Percentiles rank a stretch among this genome's conserved stretches.
phyloP scores from a whole-genome alignment of 192 early-diverging fungal genomes.

The Podila epigama region DNA sequence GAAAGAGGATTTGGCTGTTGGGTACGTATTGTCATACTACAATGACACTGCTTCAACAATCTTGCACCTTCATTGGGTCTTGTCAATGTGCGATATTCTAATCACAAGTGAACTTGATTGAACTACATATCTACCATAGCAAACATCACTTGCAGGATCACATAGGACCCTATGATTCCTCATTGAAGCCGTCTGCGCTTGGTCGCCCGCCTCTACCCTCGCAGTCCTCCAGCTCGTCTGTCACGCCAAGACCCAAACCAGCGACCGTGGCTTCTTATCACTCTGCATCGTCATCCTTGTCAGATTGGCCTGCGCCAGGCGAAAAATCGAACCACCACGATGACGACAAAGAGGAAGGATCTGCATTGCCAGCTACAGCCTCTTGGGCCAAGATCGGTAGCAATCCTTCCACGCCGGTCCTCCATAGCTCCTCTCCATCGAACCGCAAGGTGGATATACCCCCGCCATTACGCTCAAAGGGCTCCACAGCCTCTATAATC shows the following conservation, averaged over 20 bases:
- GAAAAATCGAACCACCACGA: conserved; percentile 14
- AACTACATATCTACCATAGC: conserved; percentile 20
- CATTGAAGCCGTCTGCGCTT: neutral
- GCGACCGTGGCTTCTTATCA: conserved; percentile 23
- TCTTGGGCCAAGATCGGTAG: conserved; percentile 62
- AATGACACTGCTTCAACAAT: neutral
- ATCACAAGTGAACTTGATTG: neutral
- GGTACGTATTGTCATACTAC: conserved; percentile 44
- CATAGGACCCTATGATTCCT: conserved; percentile 30
- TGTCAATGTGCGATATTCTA: neutral
- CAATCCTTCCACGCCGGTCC: conserved; percentile 44
- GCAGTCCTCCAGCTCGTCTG: conserved; percentile 18
- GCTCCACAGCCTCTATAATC: conserved; percentile 42
- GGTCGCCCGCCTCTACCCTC: conserved; percentile 25
- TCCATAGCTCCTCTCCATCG: conserved; percentile 11
- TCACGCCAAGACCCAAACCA: conserved; percentile 22
- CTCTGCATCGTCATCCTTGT: conserved; percentile 20
- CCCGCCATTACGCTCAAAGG: conserved; percentile 27
- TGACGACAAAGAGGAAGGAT: conserved; percentile 50
- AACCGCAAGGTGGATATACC: conserved; percentile 7
- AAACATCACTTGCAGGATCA: conserved; percentile 60
- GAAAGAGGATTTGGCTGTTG: conserved; percentile 86
- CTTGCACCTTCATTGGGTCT: neutral
- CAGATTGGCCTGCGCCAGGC: conserved; percentile 39
- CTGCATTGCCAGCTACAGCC: conserved; percentile 64